Percentiles rank a stretch among this genome's conserved stretches.
Conservation (phyloP, 257 asterid genomes). For the Solanum paucissectum region DNA sequence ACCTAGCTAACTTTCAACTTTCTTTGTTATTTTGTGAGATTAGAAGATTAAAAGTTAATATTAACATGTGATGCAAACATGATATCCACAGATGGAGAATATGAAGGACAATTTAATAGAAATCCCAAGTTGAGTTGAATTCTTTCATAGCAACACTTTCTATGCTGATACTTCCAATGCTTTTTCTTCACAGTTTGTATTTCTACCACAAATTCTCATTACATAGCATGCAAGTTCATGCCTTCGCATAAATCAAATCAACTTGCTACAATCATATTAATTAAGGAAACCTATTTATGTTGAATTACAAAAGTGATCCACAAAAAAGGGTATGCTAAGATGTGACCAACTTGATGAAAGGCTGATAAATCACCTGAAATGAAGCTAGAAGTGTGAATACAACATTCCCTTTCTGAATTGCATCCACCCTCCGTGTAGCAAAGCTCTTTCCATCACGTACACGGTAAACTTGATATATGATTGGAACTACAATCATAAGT, state of each 20-base stretch:
- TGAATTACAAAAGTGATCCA: neutral
- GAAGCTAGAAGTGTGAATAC: slow-evolving; percentile 76
- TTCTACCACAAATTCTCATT: neutral
- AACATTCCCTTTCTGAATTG: slow-evolving; percentile 81
- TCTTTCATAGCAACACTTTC: neutral
- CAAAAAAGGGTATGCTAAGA: neutral
- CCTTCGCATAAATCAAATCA: neutral
- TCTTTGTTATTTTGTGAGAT: neutral
- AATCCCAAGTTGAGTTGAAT: neutral
- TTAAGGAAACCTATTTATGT: neutral
- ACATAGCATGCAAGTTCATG: neutral
- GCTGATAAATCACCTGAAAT: slow-evolving; percentile 64
- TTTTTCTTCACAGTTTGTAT: neutral
- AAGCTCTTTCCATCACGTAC: slow-evolving; percentile 95
- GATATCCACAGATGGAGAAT: neutral
- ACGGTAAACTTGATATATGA: slow-evolving; percentile 80
- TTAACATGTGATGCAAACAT: neutral
- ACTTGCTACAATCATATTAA: neutral
- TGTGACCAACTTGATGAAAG: slow-evolving; percentile 1
- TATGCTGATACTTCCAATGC: neutral
- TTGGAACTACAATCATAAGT: slow-evolving; percentile 61
- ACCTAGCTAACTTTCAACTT: neutral
- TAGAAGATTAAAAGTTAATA: neutral
- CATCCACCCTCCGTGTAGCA: slow-evolving; percentile 96
- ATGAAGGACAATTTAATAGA: neutral